Percentiles rank a stretch among this genome's conserved stretches.
Evolutionary conservation across 768 basidiomycete genomes (phyloP).

Genomic region (Suillus plorans): DNA sequence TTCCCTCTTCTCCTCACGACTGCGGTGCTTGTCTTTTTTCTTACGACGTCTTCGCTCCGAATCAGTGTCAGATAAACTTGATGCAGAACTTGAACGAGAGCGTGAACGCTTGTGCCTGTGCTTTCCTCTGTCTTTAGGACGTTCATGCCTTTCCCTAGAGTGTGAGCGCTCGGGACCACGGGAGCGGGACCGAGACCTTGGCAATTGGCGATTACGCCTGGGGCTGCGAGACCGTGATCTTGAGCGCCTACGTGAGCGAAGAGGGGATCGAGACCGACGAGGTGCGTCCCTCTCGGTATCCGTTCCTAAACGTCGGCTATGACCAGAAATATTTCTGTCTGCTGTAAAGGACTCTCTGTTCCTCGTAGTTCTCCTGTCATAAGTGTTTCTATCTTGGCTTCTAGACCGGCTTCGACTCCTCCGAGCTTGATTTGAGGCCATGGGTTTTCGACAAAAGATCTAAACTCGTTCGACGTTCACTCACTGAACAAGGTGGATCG

Average conservation of each 20-base stretch:
- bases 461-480: neutral
- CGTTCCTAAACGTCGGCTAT: neutral
- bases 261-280: conserved; percentile 9
- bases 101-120: conserved; percentile 33
- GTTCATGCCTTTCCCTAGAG: conserved; percentile 32
- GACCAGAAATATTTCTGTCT: neutral
- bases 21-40: conserved; percentile 46
- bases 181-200: conserved; percentile 18
- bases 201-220: neutral
- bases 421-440: conserved; percentile 24
- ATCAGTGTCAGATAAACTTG: conserved; percentile 40
- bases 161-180: conserved; percentile 28
- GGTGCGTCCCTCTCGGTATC: neutral
- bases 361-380: conserved; percentile 1
- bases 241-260: conserved; percentile 5
- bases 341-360: neutral
- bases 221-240: conserved; percentile 8
- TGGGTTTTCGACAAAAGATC: conserved; percentile 1
- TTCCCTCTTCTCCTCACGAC: conserved; percentile 49
- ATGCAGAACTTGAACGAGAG: conserved; percentile 40
- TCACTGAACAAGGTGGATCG: neutral
- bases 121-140: conserved; percentile 22
- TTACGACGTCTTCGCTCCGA: conserved; percentile 38
- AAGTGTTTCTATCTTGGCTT: conserved; percentile 8
- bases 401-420: conserved; percentile 22